phyloP scores from a whole-genome alignment of 805 yeast genomes.

The Wickerhamomyces kurtzmanii region DNA sequence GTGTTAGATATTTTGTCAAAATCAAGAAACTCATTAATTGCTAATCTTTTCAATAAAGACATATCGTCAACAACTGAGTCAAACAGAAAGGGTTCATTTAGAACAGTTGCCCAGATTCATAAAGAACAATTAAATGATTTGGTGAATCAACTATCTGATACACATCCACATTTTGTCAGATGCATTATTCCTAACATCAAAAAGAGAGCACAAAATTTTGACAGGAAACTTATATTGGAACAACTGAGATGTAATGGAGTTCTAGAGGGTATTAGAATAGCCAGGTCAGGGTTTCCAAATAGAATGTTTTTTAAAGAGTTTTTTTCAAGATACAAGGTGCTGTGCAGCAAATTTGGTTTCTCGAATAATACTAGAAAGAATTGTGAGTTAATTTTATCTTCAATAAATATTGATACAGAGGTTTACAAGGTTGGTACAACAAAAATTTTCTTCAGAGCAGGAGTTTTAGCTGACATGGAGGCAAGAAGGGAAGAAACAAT shows the following conservation, averaged over 20 bases:
- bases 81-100: slow-evolving; percentile 28
- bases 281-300: slow-evolving; percentile 95
- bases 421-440: slow-evolving; percentile 87
- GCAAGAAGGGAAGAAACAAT: slow-evolving; percentile 61
- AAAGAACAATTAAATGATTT: slow-evolving; percentile 71
- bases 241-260: slow-evolving; percentile 97
- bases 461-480: slow-evolving; percentile 86
- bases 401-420: slow-evolving; percentile 61
- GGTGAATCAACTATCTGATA: slow-evolving; percentile 62
- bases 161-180: slow-evolving; percentile 95
- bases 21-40: slow-evolving; percentile 49
- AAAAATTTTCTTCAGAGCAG: slow-evolving; percentile 92
- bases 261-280: slow-evolving; percentile 92
- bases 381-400: slow-evolving; percentile 56
- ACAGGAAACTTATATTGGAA: slow-evolving; percentile 68
- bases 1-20: slow-evolving; percentile 48
- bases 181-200: slow-evolving; percentile 86
- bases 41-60: slow-evolving; percentile 38
- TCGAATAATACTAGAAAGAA: slow-evolving; percentile 48
- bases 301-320: slow-evolving; percentile 79
- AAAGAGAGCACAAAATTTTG: slow-evolving; percentile 63
- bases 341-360: slow-evolving; percentile 37
- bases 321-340: slow-evolving; percentile 61
- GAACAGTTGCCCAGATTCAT: slow-evolving; percentile 84
- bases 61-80: slow-evolving; percentile 19